phyloP scores from a whole-genome alignment of 495 filamentous ascomycete species.

The Penicillium steckii region DNA sequence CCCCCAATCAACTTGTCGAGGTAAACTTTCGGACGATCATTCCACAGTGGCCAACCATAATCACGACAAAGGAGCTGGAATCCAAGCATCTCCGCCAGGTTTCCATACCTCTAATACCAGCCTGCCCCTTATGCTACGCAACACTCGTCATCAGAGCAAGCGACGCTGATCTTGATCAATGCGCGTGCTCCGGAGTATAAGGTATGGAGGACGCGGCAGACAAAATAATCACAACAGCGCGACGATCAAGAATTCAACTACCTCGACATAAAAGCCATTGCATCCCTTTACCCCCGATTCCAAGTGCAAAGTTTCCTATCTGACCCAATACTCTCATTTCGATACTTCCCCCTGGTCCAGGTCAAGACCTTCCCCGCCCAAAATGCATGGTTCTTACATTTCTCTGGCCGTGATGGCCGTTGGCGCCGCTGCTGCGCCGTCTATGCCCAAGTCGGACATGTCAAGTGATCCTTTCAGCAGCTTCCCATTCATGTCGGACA shows the following conservation, averaged over 20 bases:
- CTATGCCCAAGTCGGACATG: constrained; percentile 6
- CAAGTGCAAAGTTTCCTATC: constrained; percentile 11
- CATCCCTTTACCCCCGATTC: constrained; percentile 10
- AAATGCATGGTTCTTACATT: constrained; percentile 24
- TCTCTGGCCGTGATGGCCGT: constrained; percentile 25
- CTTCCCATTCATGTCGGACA: constrained; percentile 19
- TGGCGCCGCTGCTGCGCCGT: constrained; percentile 20
- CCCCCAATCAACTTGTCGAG: not conserved
- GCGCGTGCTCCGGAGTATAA: constrained; percentile 1
- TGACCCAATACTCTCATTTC: constrained; percentile 20
- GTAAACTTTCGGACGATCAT: constrained; percentile 19
- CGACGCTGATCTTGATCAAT: constrained; percentile 17
- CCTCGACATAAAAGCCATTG: constrained; percentile 17
- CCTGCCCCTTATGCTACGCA: constrained; percentile 17
- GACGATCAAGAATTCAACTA: constrained; percentile 5
- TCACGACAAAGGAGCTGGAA: not conserved
- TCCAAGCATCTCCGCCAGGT: constrained; percentile 5
- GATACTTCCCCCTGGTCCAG: not conserved
- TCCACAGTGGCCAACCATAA: constrained; percentile 13
- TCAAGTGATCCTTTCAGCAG: constrained; percentile 11
- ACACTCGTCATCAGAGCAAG: constrained; percentile 11
- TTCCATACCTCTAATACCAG: constrained; percentile 8
- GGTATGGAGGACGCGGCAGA: constrained; percentile 19
- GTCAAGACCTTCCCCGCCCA: not conserved
- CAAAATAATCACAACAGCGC: not conserved